These are phyloP conservation scores for Carex arenaria DNA, from an alignment of 202 grass and related monocot species.

Conservation along the genomic window DNA sequence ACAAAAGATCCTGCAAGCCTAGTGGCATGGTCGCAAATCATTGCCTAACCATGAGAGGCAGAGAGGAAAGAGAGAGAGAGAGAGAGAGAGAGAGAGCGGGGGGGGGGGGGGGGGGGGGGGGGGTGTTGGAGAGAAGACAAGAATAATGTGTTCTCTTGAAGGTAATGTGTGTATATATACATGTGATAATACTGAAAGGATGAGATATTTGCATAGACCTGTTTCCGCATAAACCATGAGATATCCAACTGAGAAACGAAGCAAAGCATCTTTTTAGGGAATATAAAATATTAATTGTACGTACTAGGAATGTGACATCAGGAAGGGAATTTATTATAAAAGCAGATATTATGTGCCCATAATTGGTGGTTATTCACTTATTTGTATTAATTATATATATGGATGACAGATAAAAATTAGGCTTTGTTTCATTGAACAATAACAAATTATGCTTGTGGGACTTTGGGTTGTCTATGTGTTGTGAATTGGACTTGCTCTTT, in stretches of 20 bases:
- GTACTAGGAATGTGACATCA: conserved; percentile 7
- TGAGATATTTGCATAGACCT: background rate
- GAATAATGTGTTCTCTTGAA: background rate
- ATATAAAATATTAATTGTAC: background rate
- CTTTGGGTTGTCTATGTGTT: background rate
- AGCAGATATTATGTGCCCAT: background rate
- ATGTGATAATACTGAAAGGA: background rate
- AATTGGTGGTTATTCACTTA: background rate
- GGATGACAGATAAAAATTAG: background rate
- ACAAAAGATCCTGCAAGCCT: conserved; percentile 62
- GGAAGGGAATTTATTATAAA: background rate
- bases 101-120: background rate
- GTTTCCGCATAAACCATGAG: conserved; percentile 1
- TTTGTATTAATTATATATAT: background rate
- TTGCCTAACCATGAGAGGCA: conserved; percentile 12
- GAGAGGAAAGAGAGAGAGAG: background rate
- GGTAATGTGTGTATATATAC: conserved; percentile 10
- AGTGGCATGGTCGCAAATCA: conserved; percentile 35
- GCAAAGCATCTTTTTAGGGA: background rate
- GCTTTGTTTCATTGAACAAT: background rate
- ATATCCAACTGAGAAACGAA: background rate
- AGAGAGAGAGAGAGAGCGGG: background rate
- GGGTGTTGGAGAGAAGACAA: background rate
- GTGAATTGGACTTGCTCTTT: background rate
- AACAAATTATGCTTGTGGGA: background rate